Evolutionary conservation across 768 basidiomycete genomes (phyloP), one percentile per base, ranked within the genome.

Genomic region (Boletus pseudo-olivaceus): DNA sequence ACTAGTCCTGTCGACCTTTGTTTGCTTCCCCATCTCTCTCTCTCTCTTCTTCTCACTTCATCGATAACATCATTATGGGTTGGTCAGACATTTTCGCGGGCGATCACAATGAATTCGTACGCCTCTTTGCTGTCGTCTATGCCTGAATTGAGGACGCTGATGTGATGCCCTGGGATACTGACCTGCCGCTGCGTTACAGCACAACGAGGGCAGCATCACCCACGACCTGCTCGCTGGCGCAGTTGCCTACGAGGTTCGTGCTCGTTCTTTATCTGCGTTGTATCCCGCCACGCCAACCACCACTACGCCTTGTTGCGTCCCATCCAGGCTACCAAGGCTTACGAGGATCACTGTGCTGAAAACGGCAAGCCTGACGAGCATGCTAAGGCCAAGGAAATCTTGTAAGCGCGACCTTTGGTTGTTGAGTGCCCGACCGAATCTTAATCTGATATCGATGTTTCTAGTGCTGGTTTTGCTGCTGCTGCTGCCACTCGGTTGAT

Each of bases 211-310:
- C 14, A 58, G 23, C 17, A 0, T 48, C 1, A 45, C 63, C 26
- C 66, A 67, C 47, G 66, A 67, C 12, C 34, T 26, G 12, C n/a
- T 67, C 30, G 57, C 33, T n/a, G 66, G 63, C 7, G 57, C 55
- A 14, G 38, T 44, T 55, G 55, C 61, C 14, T 67, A 19, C 23
- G 49, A 57, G 61, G 65, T 66, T 26, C 23, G 56, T 55, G 17
- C 15, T 5, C 8, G 10, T 55, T 33, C 14, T 15, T 32, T 17
- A 26, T 20, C 8, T 4, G 7, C 17, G 20, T 12, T 14, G 19
- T 10, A 23, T 43, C n/a, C 19, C 2, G 4, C 19, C 12, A 19
- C 6, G 3, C 23, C 8, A 9, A 40, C 35, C 12, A 7, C 39
- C 7, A 7, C 35, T 23, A 20, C 3, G 15, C 35, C 35, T 32